Percentiles rank a stretch among this genome's conserved stretches.
phyloP scores from a whole-genome alignment of 305 asterid genomes.

The Fraxinus ornus region DNA sequence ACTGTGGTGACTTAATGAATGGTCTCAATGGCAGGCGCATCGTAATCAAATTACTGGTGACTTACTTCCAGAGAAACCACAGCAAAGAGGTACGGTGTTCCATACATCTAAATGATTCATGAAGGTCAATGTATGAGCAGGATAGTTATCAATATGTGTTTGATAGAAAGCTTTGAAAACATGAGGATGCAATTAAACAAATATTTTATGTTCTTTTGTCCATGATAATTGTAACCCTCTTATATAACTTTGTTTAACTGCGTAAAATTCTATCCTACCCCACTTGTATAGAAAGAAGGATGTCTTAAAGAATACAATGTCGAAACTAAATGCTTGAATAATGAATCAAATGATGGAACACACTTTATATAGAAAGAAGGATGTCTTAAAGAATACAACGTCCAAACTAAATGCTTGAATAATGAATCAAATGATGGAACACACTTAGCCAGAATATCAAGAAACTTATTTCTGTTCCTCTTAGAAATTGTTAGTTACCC shows the following conservation, averaged over 20 bases:
- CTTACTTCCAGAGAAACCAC: conserved; percentile 92
- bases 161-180: neutral
- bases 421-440: neutral
- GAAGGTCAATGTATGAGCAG: neutral
- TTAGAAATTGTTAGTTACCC: neutral
- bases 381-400: neutral
- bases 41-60: conserved; percentile 86
- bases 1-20: neutral
- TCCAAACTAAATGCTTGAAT: neutral
- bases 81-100: conserved; percentile 75
- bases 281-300: neutral
- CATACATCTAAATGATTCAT: conserved; percentile 3
- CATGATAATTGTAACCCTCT: neutral
- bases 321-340: neutral
- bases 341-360: neutral
- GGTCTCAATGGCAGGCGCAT: conserved; percentile 70
- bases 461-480: neutral
- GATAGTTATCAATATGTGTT: neutral
- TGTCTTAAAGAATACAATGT: neutral
- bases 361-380: neutral
- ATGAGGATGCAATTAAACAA: neutral
- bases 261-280: neutral
- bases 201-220: neutral
- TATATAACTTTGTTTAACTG: neutral
- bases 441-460: neutral